Evolutionary conservation across 2,329 filamentous ascomycete species (phyloP).

Genomic region (Monilinia fructigena): DNA sequence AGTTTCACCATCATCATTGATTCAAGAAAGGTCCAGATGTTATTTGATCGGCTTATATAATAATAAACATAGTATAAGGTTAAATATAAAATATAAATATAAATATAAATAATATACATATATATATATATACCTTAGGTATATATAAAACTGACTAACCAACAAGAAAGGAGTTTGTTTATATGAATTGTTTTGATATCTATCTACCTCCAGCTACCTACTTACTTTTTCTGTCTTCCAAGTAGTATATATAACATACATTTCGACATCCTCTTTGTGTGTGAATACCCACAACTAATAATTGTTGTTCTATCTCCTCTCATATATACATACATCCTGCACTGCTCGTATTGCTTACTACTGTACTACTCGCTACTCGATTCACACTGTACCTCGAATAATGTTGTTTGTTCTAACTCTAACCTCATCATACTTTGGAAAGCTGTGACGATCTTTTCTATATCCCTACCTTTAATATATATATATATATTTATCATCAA

Average conservation of each 20-base stretch:
- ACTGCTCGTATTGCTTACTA: too few species aligned
- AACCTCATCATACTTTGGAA: constrained; percentile 5
- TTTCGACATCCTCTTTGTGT: too few species aligned
- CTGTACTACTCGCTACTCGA: not conserved
- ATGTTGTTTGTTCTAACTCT: constrained; percentile 4
- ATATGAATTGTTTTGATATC: not conserved
- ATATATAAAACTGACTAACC: constrained; percentile 10
- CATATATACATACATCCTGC: too few species aligned
- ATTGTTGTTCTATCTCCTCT: too few species aligned
- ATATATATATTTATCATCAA: not conserved
- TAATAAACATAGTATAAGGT: too few species aligned
- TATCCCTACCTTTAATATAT: not conserved
- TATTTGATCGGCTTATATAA: constrained; percentile 1
- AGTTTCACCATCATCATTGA: constrained; percentile 18
- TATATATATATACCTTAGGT: too few species aligned
- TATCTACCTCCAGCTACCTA: too few species aligned
- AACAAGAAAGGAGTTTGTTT: constrained; percentile 10
- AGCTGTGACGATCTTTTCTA: constrained; percentile 11
- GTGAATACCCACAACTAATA: too few species aligned
- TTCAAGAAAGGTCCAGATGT: constrained; percentile 16
- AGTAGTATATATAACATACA: too few species aligned
- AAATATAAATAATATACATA: too few species aligned
- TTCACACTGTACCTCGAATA: constrained; percentile 1
- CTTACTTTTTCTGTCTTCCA: too few species aligned
- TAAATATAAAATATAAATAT: too few species aligned